phyloP scores from a whole-genome alignment of 2,329 filamentous ascomycete species.

The Stagonosporopsis cucurbitacearum region DNA sequence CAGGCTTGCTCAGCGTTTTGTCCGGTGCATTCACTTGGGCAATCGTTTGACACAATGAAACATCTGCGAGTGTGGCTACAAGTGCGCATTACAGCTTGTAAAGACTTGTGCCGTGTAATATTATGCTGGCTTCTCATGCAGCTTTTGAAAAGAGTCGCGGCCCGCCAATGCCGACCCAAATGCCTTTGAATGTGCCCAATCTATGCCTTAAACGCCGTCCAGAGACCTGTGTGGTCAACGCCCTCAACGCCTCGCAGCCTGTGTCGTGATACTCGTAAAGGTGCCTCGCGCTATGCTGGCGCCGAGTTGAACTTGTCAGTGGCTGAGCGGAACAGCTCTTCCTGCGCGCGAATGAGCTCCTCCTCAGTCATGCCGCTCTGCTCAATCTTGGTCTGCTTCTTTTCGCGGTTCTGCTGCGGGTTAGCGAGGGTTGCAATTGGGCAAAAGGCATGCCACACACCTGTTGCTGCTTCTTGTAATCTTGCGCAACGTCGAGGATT shows the following conservation, averaged over 20 bases:
- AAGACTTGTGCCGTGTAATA: constrained; percentile 4
- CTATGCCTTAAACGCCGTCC: constrained; percentile 34
- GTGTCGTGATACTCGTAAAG: constrained; percentile 19
- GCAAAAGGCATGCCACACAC: constrained; percentile 56
- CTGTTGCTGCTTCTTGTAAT: constrained; percentile 93
- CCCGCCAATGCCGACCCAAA: constrained; percentile 12
- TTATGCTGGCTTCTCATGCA: constrained; percentile 7
- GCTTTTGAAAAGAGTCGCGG: constrained; percentile 1
- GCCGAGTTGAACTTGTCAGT: constrained; percentile 71
- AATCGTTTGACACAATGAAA: neutral
- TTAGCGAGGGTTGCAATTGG: constrained; percentile 13
- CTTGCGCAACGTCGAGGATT: constrained; percentile 82
- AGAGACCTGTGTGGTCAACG: constrained; percentile 24
- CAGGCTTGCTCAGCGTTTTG: neutral
- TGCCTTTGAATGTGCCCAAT: constrained; percentile 19
- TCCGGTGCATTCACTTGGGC: neutral
- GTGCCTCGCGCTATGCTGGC: constrained; percentile 45
- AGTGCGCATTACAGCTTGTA: neutral
- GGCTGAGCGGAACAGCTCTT: constrained; percentile 87
- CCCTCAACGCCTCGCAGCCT: constrained; percentile 34
- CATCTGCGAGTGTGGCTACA: neutral
- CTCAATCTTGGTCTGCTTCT: constrained; percentile 96
- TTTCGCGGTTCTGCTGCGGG: constrained; percentile 77
- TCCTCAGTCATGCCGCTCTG: constrained; percentile 91
- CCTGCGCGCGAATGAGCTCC: constrained; percentile 85